Base-by-base conservation (phyloP, 2,329 filamentous ascomycete species). In the Ceratocystis cacaofunesta region DNA sequence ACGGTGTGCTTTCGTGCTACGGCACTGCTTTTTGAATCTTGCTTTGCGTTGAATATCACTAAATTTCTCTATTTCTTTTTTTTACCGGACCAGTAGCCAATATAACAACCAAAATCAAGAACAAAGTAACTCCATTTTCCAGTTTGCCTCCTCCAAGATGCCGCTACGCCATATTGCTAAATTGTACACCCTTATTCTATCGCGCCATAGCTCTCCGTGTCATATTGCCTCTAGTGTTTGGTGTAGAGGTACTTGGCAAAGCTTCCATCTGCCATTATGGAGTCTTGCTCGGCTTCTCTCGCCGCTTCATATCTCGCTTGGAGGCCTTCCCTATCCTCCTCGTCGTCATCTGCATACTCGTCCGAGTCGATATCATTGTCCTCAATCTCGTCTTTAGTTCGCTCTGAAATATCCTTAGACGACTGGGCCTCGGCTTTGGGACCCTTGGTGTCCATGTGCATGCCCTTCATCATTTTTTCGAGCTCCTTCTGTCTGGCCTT, bases 381-480 rank as follows among this genome's bases (percentile, higher is more conserved):
- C 0, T 80, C 79, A 60, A 82, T 76, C 22, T 79, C 77, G 60
- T 79, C 75, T 43, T 74, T 76, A 65, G 79, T 78, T 46, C 79
- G 79, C 8, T 79, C 69, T 44, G 73, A 73, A 19, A 77, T 76
- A 58, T 76, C 70, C 25, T 72, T 71, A 2, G 68, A 68, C 1
- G 69, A 69, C 3, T 69, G 68, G 0, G 69, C 70, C n/a, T 12
- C 36, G 3, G 36, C 36, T 41, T 57, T 61, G 32, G 46, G 62
- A 3, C 67, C 70, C 32, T 44, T 63, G 10, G 70, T 71, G 10
- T 74, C 75, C 69, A 82, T 79, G 1, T 78, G 78, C 89, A 99
- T 95, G 70, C 94, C 92, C 73, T 88, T 87, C 91, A 99, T 96
- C 79, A 99, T 85, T 78, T 90, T 91, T 68, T 89, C 89, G 32